phyloP scores from a whole-genome alignment of 108 stramenopile genomes.

The Pelagomonas calceolata region DNA sequence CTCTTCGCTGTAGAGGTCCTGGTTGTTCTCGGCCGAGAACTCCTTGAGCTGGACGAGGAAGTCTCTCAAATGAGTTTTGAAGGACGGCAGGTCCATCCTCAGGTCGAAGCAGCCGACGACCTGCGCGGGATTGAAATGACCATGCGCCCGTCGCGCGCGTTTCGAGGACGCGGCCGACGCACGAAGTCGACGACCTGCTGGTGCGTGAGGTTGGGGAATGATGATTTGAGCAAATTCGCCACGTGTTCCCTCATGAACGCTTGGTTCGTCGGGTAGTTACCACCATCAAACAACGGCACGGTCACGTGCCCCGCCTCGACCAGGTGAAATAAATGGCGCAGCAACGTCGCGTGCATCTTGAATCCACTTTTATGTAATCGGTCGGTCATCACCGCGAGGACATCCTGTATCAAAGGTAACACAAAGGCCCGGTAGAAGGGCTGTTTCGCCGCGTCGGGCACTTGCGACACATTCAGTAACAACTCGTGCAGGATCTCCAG shows the following conservation, averaged over 20 bases:
- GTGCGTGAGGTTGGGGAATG: slow-evolving; percentile 86
- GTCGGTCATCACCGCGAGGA: slow-evolving; percentile 97
- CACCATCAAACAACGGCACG: slow-evolving; percentile 72
- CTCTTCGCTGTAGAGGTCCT: slow-evolving; percentile 84
- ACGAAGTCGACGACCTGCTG: slow-evolving; percentile 76
- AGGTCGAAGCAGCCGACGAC: slow-evolving; percentile 93
- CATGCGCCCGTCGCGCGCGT: too few species aligned
- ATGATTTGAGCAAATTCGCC: slow-evolving; percentile 65
- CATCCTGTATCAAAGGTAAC: slow-evolving; percentile 86
- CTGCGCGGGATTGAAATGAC: too few species aligned
- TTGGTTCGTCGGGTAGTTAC: slow-evolving; percentile 50
- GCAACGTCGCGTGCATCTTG: slow-evolving; percentile 93
- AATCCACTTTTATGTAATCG: slow-evolving; percentile 95
- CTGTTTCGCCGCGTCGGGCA: slow-evolving; percentile 75
- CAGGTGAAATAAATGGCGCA: slow-evolving; percentile 88
- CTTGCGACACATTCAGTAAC: slow-evolving; percentile 73
- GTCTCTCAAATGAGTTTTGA: slow-evolving; percentile 95
- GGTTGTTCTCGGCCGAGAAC: slow-evolving; percentile 91
- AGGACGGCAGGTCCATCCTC: slow-evolving; percentile 83
- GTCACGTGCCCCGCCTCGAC: slow-evolving; percentile 86
- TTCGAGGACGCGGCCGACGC: slow-evolving; percentile 34
- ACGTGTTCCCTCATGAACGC: slow-evolving; percentile 82
- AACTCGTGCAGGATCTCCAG: slow-evolving; percentile 88
- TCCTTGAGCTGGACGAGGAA: slow-evolving; percentile 97
- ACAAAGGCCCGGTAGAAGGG: slow-evolving; percentile 91